These are phyloP conservation scores for Eimeria praecox DNA, from an alignment of 169 alveolate genomes.

Conservation along the genomic window DNA sequence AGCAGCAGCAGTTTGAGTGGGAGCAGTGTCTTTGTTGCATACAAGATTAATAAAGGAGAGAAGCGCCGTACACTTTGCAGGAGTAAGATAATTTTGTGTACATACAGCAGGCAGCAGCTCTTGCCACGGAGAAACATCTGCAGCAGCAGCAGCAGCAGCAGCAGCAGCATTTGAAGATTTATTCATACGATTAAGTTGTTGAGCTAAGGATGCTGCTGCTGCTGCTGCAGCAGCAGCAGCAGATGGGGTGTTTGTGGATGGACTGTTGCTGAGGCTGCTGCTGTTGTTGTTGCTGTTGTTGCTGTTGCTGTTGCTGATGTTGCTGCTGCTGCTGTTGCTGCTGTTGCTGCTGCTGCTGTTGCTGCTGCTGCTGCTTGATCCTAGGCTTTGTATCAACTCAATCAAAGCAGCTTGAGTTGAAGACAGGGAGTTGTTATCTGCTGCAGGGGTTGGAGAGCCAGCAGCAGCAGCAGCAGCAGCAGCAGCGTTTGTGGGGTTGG, in stretches of 20 bases:
- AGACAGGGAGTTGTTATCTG: not conserved
- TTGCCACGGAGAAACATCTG: not conserved
- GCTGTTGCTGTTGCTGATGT: conserved; percentile 50
- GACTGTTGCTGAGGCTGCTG: not conserved
- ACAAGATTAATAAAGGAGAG: not conserved
- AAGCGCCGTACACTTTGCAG: not conserved
- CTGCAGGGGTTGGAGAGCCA: not conserved
- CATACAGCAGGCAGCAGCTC: conserved; percentile 19
- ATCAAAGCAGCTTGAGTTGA: conserved; percentile 13
- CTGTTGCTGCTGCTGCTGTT: conserved; percentile 64
- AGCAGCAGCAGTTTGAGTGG: conserved; percentile 19
- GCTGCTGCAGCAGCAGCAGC: conserved; percentile 43
- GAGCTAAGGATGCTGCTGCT: not conserved
- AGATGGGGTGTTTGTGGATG: not conserved
- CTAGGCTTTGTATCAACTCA: not conserved
- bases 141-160: not conserved
- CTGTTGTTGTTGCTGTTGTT: conserved; percentile 49
- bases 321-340: conserved; percentile 53
- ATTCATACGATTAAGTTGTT: not conserved
- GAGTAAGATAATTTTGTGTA: not conserved
- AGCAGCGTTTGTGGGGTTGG: not conserved
- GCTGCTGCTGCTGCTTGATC: conserved; percentile 36
- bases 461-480: conserved; percentile 60
- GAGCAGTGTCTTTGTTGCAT: not conserved
- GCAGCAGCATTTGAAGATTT: not conserved